phyloP scores from a whole-genome alignment of 2,329 filamentous ascomycete genomes.

The Byssochlamys sp. region DNA sequence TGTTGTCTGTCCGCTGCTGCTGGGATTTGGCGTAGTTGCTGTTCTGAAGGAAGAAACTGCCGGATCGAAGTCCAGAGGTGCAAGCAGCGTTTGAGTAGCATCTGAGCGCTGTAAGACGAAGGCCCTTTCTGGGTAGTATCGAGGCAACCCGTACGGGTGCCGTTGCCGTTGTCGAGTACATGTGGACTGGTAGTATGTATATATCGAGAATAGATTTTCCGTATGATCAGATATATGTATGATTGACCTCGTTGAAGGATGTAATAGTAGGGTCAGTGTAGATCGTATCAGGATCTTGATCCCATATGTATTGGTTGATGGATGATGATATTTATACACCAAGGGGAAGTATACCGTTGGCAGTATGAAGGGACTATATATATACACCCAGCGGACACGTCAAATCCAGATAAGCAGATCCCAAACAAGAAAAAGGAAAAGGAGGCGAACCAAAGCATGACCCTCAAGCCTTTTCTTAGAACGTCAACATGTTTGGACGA shows the following conservation, averaged over 20 bases:
- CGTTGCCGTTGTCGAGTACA: slow-evolving; percentile 20
- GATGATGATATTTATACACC: background rate
- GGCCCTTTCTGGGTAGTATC: slow-evolving; percentile 15
- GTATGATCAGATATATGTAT: background rate
- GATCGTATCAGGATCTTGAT: background rate
- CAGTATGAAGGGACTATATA: background rate
- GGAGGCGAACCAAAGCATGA: background rate
- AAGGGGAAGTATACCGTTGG: background rate
- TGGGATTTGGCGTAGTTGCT: slow-evolving; percentile 1
- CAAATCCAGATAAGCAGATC: too few relatives aligned
- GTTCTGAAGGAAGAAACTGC: slow-evolving; percentile 10
- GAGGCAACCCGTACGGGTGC: slow-evolving; percentile 19
- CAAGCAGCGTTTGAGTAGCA: slow-evolving; percentile 15
- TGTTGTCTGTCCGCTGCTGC: slow-evolving; percentile 7
- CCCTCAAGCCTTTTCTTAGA: background rate
- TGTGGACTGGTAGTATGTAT: slow-evolving; percentile 7
- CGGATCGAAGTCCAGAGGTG: slow-evolving; percentile 15
- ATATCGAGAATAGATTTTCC: background rate
- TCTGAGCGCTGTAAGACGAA: slow-evolving; percentile 14
- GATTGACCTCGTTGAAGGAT: too few relatives aligned
- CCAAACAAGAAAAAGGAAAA: background rate
- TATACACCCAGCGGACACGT: background rate
- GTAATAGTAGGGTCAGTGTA: background rate
- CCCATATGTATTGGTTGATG: background rate
- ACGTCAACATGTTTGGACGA: background rate